Conservation (phyloP, 2,329 filamentous ascomycete species). For the Alternaria sp. region DNA sequence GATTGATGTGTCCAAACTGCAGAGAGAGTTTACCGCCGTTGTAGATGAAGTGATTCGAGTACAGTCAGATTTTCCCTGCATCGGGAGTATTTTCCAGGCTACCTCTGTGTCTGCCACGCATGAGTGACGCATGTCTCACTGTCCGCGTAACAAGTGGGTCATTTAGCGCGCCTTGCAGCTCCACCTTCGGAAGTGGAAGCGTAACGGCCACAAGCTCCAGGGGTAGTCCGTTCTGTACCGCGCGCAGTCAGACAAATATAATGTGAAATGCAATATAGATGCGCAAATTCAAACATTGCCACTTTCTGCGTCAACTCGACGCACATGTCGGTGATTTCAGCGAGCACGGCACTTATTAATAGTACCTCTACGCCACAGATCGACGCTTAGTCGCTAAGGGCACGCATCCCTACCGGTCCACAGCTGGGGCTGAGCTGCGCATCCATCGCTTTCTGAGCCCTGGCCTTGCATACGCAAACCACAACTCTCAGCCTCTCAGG, state of each 20-base stretch:
- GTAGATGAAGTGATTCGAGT: conserved; percentile 55
- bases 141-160: conserved; percentile 12
- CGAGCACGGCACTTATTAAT: conserved; percentile 8
- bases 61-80: background rate
- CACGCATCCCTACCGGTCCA: conserved; percentile 4
- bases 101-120: background rate
- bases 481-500: conserved; percentile 17
- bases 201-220: conserved; percentile 3
- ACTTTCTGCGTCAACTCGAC: background rate
- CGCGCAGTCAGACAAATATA: background rate
- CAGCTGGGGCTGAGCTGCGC: conserved; percentile 14
- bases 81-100: background rate
- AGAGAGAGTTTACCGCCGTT: conserved; percentile 86
- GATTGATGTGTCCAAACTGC: conserved; percentile 94
- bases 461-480: conserved; percentile 19
- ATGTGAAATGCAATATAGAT: background rate
- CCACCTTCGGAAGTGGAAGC: background rate
- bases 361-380: conserved; percentile 20
- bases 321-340: background rate
- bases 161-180: background rate
- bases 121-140: conserved; percentile 7
- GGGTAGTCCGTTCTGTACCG: background rate
- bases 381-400: conserved; percentile 3
- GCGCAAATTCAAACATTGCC: background rate
- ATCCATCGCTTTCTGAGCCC: conserved; percentile 13